Evolutionary conservation across 441 rosid species (phyloP).

Genomic region (Metrosideros polymorpha): DNA sequence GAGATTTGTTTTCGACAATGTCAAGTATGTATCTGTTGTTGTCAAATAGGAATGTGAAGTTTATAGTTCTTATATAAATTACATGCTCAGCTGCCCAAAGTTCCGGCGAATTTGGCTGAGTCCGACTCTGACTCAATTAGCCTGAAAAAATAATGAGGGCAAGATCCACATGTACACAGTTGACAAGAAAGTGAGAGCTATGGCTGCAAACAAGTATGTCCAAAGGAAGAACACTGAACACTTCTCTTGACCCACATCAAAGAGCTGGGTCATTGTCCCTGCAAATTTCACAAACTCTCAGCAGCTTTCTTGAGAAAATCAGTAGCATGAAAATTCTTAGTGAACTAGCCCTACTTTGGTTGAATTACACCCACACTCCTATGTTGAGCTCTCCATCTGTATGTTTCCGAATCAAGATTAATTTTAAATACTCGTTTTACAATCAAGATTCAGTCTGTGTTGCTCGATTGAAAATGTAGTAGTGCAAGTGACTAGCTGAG

Average conservation of each 20-base stretch:
- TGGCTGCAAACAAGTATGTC: constrained; percentile 70
- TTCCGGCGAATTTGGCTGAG: background rate
- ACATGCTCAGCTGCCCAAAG: background rate
- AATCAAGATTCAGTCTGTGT: background rate
- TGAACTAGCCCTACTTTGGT: background rate
- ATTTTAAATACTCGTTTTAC: background rate
- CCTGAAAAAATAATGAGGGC: constrained; percentile 15
- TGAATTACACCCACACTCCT: background rate
- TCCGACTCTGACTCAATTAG: background rate
- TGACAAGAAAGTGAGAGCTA: constrained; percentile 77
- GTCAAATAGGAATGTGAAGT: background rate
- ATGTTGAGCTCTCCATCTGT: background rate
- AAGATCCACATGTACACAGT: constrained; percentile 67
- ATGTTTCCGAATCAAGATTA: background rate
- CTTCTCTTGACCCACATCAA: constrained; percentile 83
- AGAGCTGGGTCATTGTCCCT: constrained; percentile 81
- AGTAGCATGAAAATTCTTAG: background rate
- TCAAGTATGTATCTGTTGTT: background rate
- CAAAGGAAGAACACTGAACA: constrained; percentile 80
- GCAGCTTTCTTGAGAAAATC: background rate
- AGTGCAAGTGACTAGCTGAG: background rate
- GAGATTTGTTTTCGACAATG: background rate
- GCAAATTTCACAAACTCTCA: constrained; percentile 5
- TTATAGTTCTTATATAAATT: background rate
- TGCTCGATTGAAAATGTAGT: background rate